Evolutionary conservation across 164 flowering plant genomes (phyloP).

Genomic region (Vitis rotundifolia): DNA sequence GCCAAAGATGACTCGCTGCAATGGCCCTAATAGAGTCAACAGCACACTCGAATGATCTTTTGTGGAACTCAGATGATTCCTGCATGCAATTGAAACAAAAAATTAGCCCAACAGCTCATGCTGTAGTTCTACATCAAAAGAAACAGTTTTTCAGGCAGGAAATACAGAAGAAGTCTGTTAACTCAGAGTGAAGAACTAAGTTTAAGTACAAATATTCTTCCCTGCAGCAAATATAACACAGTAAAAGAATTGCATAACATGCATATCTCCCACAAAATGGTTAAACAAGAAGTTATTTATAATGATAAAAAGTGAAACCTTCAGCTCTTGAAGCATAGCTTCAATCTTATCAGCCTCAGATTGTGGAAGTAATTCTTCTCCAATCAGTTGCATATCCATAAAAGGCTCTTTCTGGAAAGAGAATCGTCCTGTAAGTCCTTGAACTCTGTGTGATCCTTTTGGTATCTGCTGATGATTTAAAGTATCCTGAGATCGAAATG

Average conservation of each 20-base stretch:
- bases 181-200: neutral
- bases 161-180: neutral
- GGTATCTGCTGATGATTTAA: constrained; percentile 41
- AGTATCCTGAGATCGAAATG: constrained; percentile 53
- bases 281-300: neutral
- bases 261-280: neutral
- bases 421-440: constrained; percentile 44
- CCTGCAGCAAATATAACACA: too few species aligned
- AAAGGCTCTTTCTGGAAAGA: constrained; percentile 50
- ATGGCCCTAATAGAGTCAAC: constrained; percentile 75
- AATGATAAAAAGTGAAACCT: constrained; percentile 41
- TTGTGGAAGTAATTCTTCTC: constrained; percentile 84
- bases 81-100: constrained; percentile 24
- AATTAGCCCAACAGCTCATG: neutral
- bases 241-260: neutral
- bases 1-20: constrained; percentile 99
- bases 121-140: neutral
- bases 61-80: constrained; percentile 96
- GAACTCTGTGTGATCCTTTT: constrained; percentile 48
- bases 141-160: neutral
- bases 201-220: too few species aligned
- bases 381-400: constrained; percentile 36
- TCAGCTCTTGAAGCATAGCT: constrained; percentile 76
- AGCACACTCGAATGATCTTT: constrained; percentile 85
- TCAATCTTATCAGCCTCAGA: constrained; percentile 93